Conservation (phyloP, 1,284 basidiomycete species). For the Leccinum pallidistipes region DNA sequence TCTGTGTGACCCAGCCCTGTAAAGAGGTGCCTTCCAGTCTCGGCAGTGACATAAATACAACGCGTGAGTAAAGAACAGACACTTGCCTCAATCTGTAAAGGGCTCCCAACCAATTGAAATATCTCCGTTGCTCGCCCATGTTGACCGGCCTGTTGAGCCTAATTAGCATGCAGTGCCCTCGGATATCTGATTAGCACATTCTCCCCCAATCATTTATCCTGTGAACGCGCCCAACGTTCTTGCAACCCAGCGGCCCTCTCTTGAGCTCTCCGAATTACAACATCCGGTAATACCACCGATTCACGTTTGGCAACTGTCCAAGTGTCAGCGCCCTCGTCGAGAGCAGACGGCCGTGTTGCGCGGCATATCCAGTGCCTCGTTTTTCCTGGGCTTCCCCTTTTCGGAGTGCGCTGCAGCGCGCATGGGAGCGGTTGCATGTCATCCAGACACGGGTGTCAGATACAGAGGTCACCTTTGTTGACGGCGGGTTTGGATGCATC, state of each 20-base stretch:
- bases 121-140: constrained; percentile 19
- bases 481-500: constrained; percentile 13
- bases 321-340: constrained; percentile 8
- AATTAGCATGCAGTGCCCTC: constrained; percentile 40
- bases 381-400: constrained; percentile 5
- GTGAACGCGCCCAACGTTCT: constrained; percentile 21
- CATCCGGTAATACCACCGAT: constrained; percentile 9
- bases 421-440: constrained; percentile 20
- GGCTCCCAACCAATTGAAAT: constrained; percentile 10
- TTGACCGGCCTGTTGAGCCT: constrained; percentile 33
- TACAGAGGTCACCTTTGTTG: constrained; percentile 15
- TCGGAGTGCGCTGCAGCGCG: constrained; percentile 3
- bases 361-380: constrained; percentile 7
- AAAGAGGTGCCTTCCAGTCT: constrained; percentile 37
- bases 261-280: constrained; percentile 18
- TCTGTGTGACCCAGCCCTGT: constrained; percentile 36
- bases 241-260: constrained; percentile 33
- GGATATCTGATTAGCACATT: constrained; percentile 37
- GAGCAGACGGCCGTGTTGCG: background rate
- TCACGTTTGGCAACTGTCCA: constrained; percentile 2
- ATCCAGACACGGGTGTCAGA: constrained; percentile 22
- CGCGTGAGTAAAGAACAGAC: constrained; percentile 35
- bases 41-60: constrained; percentile 38
- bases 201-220: constrained; percentile 27
- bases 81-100: constrained; percentile 26